phyloP scores from a whole-genome alignment of 495 filamentous ascomycete genomes.

The Podospora appendiculata region DNA sequence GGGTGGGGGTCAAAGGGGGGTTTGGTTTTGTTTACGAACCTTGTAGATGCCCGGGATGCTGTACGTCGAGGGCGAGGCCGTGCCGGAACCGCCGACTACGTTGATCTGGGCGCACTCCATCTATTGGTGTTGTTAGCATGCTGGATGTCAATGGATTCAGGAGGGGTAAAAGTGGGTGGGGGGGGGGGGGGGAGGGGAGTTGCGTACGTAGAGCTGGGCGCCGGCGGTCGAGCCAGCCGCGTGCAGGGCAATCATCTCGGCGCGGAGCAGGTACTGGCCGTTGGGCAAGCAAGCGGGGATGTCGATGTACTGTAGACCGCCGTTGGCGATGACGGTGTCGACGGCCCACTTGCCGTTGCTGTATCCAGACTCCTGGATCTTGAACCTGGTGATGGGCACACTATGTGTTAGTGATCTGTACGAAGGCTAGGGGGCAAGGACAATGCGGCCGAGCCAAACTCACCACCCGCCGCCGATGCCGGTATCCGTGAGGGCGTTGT shows the following conservation, averaged over 20 bases:
- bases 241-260: slow-evolving; percentile 43
- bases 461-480: slow-evolving; percentile 39
- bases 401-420: too few species aligned
- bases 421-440: too few species aligned
- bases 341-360: slow-evolving; percentile 33
- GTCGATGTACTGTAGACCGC: slow-evolving; percentile 32
- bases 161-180: too few species aligned
- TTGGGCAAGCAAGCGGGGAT: slow-evolving; percentile 38
- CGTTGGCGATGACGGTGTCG: slow-evolving; percentile 36
- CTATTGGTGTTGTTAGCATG: too few species aligned
- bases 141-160: too few species aligned
- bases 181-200: too few species aligned
- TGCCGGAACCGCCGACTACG: slow-evolving; percentile 31
- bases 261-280: slow-evolving; percentile 31
- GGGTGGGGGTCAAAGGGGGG: too few species aligned
- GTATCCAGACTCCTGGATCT: slow-evolving; percentile 24
- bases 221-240: slow-evolving; percentile 25
- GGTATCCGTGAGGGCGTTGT: slow-evolving; percentile 33
- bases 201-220: slow-evolving; percentile 40
- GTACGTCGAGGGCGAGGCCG: slow-evolving; percentile 25
- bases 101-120: slow-evolving; percentile 46
- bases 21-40: too few species aligned
- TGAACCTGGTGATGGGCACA: slow-evolving; percentile 15
- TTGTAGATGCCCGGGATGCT: slow-evolving; percentile 41
- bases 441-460: background rate